Evolutionary conservation across 1,284 basidiomycete species (phyloP), one percentile per base, ranked within the genome.

Genomic region (Ustilago sp.): DNA sequence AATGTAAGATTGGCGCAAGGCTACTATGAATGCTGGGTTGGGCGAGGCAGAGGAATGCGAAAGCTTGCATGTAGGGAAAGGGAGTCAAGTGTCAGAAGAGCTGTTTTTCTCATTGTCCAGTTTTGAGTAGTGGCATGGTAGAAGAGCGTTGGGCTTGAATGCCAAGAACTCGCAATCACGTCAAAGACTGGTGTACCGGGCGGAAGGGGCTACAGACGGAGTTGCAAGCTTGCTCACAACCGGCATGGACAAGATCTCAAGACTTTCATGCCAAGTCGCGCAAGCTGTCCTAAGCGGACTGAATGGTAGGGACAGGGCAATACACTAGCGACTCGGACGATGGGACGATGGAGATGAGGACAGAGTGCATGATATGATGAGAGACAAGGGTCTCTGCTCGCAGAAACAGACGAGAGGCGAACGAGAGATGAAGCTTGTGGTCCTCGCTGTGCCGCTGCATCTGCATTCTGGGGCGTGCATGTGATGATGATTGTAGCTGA

Each of bases 321-420:
- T 23, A 23, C 23, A 23, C 15, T 39, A 39, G 11, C 11, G 38
- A 11, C 9, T 39, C 9, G 11, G 38, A 17, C 2, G 38, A 11
- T 9, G 45, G 23, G 45, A 23, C 15, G 45, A 5, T 50, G 48
- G n/a, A 31, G 45, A 23, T 48, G 3, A 48, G 28, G 4, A 17
- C 2, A 8, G n/a, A 31, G 48, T 7, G 8, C 48, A 12, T 9
- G 48, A n/a, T 12, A 9, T 28, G 34, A n/a, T 8, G 19, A 45
- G 60, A 54, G 60, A 62, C 60, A 62, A 62, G 60, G 52, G 59
- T 54, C 41, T 28, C 43, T 62, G 48, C 45, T 59, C 48, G 48
- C 58, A 59, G 48, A 53, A 53, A 17, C 51, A 45, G 43, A 45
- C 7, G 9, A 28, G 23, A 28, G 23, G 23, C 3, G 3, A 28